Conservation (phyloP, 1,284 basidiomycete species). For the Farysia itapuensis region DNA sequence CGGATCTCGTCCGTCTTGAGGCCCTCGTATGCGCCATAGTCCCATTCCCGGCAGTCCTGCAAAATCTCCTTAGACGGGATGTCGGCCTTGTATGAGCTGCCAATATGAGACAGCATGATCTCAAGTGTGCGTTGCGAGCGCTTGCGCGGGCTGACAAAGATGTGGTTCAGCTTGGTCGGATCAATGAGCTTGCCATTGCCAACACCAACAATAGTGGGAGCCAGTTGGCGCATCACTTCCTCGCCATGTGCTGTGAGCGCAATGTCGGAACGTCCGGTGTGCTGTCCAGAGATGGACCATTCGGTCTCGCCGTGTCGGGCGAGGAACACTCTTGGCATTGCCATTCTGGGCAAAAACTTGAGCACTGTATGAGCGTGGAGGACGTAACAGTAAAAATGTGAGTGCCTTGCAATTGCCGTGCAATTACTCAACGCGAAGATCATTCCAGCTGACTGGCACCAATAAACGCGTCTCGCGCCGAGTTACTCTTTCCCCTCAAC, state of each 20-base stretch:
- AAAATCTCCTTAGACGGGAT: conserved; percentile 36
- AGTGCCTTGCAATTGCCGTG: no score
- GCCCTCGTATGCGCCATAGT: conserved; percentile 58
- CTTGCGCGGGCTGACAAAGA: conserved; percentile 46
- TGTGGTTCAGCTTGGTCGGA: conserved; percentile 42
- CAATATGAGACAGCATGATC: conserved; percentile 44
- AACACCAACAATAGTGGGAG: conserved; percentile 44
- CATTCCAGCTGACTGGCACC: no score
- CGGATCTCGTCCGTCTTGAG: conserved; percentile 52
- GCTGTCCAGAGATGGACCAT: conserved; percentile 56
- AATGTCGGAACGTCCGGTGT: conserved; percentile 56
- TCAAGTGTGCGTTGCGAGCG: conserved; percentile 49
- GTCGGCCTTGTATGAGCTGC: conserved; percentile 8
- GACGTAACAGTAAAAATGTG: no score
- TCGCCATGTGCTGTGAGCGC: conserved; percentile 52
- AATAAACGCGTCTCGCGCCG: no score
- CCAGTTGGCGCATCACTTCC: conserved; percentile 47
- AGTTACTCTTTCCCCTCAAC: no score
- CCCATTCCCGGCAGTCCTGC: conserved; percentile 57
- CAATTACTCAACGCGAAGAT: no score
- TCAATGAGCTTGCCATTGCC: conserved; percentile 46
- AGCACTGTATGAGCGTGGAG: no score
- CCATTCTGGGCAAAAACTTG: no score
- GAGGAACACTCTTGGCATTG: conserved; percentile 55
- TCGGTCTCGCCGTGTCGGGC: conserved; percentile 58